Evolutionary conservation across 1,284 basidiomycete genomes (phyloP).

Genomic region (Volvariella volvacea): DNA sequence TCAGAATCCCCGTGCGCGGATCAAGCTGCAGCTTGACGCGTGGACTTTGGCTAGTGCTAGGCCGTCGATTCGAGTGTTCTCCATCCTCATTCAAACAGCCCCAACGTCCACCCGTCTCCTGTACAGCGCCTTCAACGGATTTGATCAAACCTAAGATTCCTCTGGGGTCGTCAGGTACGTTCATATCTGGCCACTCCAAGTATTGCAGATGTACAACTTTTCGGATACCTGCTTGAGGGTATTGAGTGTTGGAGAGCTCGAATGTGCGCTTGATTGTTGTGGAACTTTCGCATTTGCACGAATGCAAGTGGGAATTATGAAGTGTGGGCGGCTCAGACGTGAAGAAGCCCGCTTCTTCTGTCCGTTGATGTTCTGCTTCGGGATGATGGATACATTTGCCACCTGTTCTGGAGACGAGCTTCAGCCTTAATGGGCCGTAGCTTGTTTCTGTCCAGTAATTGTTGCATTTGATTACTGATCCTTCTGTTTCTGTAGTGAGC

Average conservation of each 20-base stretch:
- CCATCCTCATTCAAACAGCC: slow-evolving; percentile 10
- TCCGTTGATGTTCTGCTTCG: slow-evolving; percentile 14
- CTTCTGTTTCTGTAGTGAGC: slow-evolving; percentile 91
- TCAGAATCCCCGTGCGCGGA: slow-evolving; percentile 41
- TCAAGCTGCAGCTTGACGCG: slow-evolving; percentile 25
- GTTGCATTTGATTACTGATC: slow-evolving; percentile 85
- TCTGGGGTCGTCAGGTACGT: slow-evolving; percentile 78
- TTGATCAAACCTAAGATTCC: slow-evolving; percentile 70
- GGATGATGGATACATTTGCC: slow-evolving; percentile 9
- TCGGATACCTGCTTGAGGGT: slow-evolving; percentile 53
- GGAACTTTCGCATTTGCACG: slow-evolving; percentile 7
- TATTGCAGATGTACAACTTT: slow-evolving; percentile 81
- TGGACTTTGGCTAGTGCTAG: not conserved
- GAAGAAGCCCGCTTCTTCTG: slow-evolving; percentile 16
- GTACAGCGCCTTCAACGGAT: slow-evolving; percentile 47
- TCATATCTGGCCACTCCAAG: slow-evolving; percentile 90
- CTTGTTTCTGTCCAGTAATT: slow-evolving; percentile 78
- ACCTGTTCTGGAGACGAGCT: slow-evolving; percentile 57
- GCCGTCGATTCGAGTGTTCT: not conserved
- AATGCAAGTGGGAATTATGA: slow-evolving; percentile 4
- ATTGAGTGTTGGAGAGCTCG: slow-evolving; percentile 52
- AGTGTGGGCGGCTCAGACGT: slow-evolving; percentile 6
- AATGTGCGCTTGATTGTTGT: slow-evolving; percentile 63
- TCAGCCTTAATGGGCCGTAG: slow-evolving; percentile 68
- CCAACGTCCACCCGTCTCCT: slow-evolving; percentile 21